Evolutionary conservation across 768 basidiomycete species (phyloP), one percentile per base, ranked within the genome.

Genomic region (Suillus subaureus): DNA sequence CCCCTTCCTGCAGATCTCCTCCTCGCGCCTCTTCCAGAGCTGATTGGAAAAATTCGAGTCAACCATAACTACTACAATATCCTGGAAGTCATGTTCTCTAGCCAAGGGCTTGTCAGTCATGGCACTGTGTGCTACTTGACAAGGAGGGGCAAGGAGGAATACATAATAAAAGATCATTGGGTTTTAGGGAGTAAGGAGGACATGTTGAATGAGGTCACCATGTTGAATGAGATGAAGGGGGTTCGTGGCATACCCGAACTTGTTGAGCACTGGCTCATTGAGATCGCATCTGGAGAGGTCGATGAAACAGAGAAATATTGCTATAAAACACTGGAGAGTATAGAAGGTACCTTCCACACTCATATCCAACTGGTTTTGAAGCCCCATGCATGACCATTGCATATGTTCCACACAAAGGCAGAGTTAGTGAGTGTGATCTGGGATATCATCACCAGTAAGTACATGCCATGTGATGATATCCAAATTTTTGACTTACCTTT

Each of bases 151-250:
- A 33, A 58, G 1, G 16, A 26, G n/a, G 64, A 47, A 15, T 58
- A 66, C 0, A 43, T 37, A 0, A 40, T 68, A 11, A 68, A 68
- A 33, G 62, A 68, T 43, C 28, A 43, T 4, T 68, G 65, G 67
- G 64, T 66, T 12, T 13, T 51, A 13, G 23, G 23, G 0, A 51
- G 64, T 23, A 52, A 52, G 9, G 40, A 58, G 5, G 21, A 63
- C 23, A 58, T 66, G 39, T 62, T 55, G 11, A 64, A 58, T 0
- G 51, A 69, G 37, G 56, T 52, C 4, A 51, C 7, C 23, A 69
- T 69, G 12, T 37, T 69, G 7, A 26, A 35, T 1, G 58, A 52
- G 2, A 62, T 69, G 18, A 43, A 62, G 12, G 37, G 11, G 3
- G 49, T 69, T 13, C 15, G 52, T 39, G 66, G 63, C n/a, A 8